These are phyloP conservation scores for Calonectria henricotiae DNA, from an alignment of 2,329 filamentous ascomycete genomes.

Conservation along the genomic window DNA sequence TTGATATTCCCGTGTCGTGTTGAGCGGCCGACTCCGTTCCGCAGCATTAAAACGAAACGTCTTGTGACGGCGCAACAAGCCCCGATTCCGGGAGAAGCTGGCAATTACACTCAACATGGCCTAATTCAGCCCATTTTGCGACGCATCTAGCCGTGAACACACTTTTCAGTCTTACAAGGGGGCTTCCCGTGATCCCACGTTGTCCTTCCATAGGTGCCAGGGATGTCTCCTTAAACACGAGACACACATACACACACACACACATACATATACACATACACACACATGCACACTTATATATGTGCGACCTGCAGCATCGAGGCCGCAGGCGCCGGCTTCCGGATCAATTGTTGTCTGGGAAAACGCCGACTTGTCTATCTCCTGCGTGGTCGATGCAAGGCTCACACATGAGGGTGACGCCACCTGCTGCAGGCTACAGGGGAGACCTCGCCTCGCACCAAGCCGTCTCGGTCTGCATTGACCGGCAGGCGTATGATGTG, in stretches of 20 bases:
- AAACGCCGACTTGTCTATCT: conserved; percentile 39
- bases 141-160: conserved; percentile 50
- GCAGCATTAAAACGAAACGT: conserved; percentile 50
- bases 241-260: conserved; percentile 18
- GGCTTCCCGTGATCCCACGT: conserved; percentile 47
- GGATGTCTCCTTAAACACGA: conserved; percentile 15
- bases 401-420: conserved; percentile 31
- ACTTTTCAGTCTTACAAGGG: conserved; percentile 45
- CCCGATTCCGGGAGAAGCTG: conserved; percentile 32
- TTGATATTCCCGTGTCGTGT: conserved; percentile 40
- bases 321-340: conserved; percentile 34
- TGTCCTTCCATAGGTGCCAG: conserved; percentile 40
- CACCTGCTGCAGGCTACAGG: conserved; percentile 34
- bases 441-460: conserved; percentile 25
- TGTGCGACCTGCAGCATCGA: conserved; percentile 35
- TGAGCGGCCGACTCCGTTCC: conserved; percentile 36
- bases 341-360: conserved; percentile 25
- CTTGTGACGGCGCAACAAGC: conserved; percentile 35
- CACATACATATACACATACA: conserved; percentile 6
- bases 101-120: conserved; percentile 39
- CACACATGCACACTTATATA: conserved; percentile 20
- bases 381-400: conserved; percentile 11
- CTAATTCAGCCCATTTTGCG: conserved; percentile 54
- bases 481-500: conserved; percentile 19
- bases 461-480: conserved; percentile 28